Base-by-base conservation (phyloP, 2,329 filamentous ascomycete species). In the Trichophyton schoenleinii region DNA sequence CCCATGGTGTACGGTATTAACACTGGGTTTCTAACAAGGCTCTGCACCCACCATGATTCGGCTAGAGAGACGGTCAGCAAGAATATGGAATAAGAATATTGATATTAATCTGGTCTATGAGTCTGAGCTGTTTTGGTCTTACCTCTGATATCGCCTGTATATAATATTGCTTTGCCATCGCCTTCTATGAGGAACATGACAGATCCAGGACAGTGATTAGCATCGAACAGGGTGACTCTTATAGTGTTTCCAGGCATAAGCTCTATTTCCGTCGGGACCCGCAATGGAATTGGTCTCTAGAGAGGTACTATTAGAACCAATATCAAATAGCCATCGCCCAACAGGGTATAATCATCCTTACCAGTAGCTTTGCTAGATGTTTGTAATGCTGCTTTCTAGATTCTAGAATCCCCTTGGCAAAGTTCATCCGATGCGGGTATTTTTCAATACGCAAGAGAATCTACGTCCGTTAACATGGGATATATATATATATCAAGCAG, bases 171-270 rank as follows among this genome's bases (percentile, higher is more conserved):
- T 63, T 85, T 88, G 0, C 79, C 80, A 60, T 83, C 73, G 1
- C 84, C 85, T 73, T 96, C 89, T 31, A 96, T 87, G 18, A 96
- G 77, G 69, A 96, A 96, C 90, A 96, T 95, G 18, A 94, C 89
- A 18, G 90, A 86, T 0, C 92, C 91, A 0, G 87, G 82, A 68
- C 92, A 97, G 70, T 96, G 92, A 67, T 97, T 96, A 1, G 92
- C 91, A 75, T 96, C 87, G 59, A 96, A 83, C 0, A 96, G 78
- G 0, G 91, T 96, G 18, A 95, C 89, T 55, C 85, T 84, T 25
- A 96, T 84, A n/a, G 75, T 76, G 55, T 81, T 80, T 0, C 83
- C 82, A 0, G 86, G 88, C 1, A 78, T 79, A 2, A 96, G 78
- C 68, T 95, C 89, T 55, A 97, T 83, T 3, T 77, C 74, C 0